phyloP scores from a whole-genome alignment of 1,284 basidiomycete genomes.

The Fomitopsis palustris region DNA sequence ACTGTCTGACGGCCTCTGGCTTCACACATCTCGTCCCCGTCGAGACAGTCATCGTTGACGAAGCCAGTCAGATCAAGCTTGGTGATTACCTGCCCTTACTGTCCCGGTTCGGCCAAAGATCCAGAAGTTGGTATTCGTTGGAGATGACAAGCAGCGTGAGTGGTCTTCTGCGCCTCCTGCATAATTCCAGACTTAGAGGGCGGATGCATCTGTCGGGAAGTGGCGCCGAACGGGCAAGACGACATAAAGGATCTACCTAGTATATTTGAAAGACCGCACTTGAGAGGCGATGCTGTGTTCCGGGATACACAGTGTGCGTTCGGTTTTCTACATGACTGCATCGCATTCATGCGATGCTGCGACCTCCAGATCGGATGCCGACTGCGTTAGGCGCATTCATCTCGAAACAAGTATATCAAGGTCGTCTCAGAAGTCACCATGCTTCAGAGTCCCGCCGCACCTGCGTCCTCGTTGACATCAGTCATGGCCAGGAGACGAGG shows the following conservation, averaged over 20 bases:
- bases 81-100: constrained; percentile 37
- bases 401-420: constrained; percentile 38
- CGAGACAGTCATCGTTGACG: constrained; percentile 39
- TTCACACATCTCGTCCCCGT: constrained; percentile 37
- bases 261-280: constrained; percentile 44
- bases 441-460: constrained; percentile 15
- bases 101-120: constrained; percentile 24
- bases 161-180: neutral
- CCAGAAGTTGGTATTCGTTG: constrained; percentile 40
- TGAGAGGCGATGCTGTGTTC: constrained; percentile 32
- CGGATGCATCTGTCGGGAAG: constrained; percentile 25
- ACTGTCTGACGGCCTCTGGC: constrained; percentile 11
- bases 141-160: constrained; percentile 45
- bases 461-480: constrained; percentile 41
- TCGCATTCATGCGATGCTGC: too few relatives aligned
- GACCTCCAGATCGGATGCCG: constrained; percentile 45
- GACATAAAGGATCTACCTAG: constrained; percentile 35
- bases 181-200: neutral
- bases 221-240: constrained; percentile 46
- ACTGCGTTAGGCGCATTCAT: constrained; percentile 44
- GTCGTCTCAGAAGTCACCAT: constrained; percentile 35
- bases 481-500: constrained; percentile 33
- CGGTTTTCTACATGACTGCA: too few relatives aligned
- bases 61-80: constrained; percentile 46
- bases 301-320: constrained; percentile 43